Base-by-base conservation (phyloP, 2,329 filamentous ascomycete species). In the Biscogniauxia marginata region DNA sequence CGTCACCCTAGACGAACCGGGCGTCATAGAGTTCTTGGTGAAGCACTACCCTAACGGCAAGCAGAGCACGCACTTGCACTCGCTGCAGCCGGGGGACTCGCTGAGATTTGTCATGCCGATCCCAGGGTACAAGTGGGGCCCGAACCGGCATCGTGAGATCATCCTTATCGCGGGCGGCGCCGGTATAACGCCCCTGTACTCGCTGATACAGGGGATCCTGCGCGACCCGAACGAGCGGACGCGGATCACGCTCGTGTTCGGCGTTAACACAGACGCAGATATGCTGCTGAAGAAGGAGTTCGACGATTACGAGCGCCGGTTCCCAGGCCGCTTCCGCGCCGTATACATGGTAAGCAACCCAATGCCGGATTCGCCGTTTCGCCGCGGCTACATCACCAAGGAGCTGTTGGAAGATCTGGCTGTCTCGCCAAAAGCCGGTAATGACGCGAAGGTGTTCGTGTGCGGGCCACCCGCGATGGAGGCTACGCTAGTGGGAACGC, bases 391-490 rank as follows among this genome's bases (percentile, higher is more conserved):
- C 56, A 77, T 91, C 7, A 83, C 80, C 2, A 79, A 77, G 66
- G 76, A 80, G 55, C 63, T 89, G 30, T 64, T 90, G 56, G 70
- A 77, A 59, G 75, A 82, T 59, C 76, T 82, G 11, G 71, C 73
- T 5, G 68, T 75, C 6, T 65, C 63, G n/a, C 65, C 71, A 3
- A 59, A 59, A 7, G 53, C 51, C 3, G 56, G 56, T 58, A 71
- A 72, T 59, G 73, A 77, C 24, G 76, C 74, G 2, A 87, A 87
- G 71, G 83, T 90, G 0, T 86, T 89, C 65, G 76, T 90, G 1
- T 89, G 86, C 67, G 87, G 88, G 0, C 88, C 88, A 18, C 85
- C 86, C 1, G 77, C 78, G 0, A 89, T 90, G 85, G 84, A 89
- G 69, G 75, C 74, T 55, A 77, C 79, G 9, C 67, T 88, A 39